These are phyloP conservation scores for Podospora bellae-mahoneyi DNA, from an alignment of 495 filamentous ascomycete species.

Conservation along the genomic window DNA sequence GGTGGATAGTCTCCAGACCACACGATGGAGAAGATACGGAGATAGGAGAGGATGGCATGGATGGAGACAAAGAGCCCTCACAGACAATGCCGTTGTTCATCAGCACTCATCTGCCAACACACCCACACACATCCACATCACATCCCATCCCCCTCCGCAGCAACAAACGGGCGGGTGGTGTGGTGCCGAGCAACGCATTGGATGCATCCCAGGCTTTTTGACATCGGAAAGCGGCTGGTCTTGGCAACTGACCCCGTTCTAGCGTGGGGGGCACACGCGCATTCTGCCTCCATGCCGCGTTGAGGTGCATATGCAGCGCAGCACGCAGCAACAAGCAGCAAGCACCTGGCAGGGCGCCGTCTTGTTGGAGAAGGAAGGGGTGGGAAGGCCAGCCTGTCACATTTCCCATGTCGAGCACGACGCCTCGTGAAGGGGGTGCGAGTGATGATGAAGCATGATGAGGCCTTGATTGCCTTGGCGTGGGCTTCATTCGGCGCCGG, in stretches of 20 bases:
- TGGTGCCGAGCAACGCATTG: constrained; percentile 12
- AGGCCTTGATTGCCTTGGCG: not conserved
- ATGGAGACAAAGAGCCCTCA: not conserved
- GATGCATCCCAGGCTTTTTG: constrained; percentile 12
- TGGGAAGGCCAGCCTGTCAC: not conserved
- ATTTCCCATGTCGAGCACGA: constrained; percentile 4
- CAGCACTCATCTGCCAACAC: not conserved
- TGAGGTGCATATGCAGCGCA: not conserved
- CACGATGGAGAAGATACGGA: too few species aligned
- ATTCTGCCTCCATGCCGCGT: not conserved
- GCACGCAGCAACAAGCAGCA: not conserved
- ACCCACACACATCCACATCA: not conserved
- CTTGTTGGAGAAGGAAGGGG: not conserved
- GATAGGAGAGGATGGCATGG: not conserved
- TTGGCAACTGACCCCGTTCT: constrained; percentile 14
- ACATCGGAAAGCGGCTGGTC: constrained; percentile 2
- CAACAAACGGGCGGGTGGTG: constrained; percentile 4
- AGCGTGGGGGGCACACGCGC: not conserved
- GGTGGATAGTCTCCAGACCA: too few species aligned
- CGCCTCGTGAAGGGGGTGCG: not conserved
- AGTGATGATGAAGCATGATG: not conserved
- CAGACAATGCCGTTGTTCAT: not conserved
- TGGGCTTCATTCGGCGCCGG: not conserved
- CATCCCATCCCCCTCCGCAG: constrained; percentile 3
- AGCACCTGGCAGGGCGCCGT: not conserved